Evolutionary conservation across 108 stramenopile genomes (phyloP).

Genomic region (Pseudonitzschia multiseries): DNA sequence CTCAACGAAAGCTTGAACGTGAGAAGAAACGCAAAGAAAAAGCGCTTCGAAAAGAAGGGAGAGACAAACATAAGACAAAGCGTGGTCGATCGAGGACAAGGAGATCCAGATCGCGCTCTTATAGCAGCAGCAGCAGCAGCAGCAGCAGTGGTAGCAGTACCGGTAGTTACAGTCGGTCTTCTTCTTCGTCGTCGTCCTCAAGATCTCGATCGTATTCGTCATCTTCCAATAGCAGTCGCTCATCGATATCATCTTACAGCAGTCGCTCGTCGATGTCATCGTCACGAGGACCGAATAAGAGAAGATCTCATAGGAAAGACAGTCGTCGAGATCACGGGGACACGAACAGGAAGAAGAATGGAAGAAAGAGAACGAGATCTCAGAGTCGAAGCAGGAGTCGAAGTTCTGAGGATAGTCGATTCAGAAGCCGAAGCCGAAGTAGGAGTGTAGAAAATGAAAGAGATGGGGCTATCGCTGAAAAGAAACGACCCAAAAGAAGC

Average conservation of each 20-base stretch:
- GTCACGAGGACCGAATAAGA: neutral
- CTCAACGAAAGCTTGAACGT: slow-evolving; percentile 44
- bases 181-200: slow-evolving; percentile 21
- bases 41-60: slow-evolving; percentile 22
- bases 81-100: slow-evolving; percentile 19
- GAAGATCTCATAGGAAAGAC: slow-evolving; percentile 2
- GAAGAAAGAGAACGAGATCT: slow-evolving; percentile 18
- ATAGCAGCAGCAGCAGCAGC: slow-evolving; percentile 28
- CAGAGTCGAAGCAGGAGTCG: slow-evolving; percentile 5
- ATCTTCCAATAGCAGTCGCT: slow-evolving; percentile 16
- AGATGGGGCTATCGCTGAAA: neutral
- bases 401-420: neutral
- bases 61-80: slow-evolving; percentile 12
- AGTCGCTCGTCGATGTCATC: slow-evolving; percentile 17
- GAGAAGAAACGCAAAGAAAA: slow-evolving; percentile 43
- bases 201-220: slow-evolving; percentile 20
- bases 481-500: neutral
- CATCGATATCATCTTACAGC: slow-evolving; percentile 27
- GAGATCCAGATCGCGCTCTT: slow-evolving; percentile 7
- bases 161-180: slow-evolving; percentile 39
- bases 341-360: neutral
- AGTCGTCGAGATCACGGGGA: neutral
- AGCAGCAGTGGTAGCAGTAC: slow-evolving; percentile 28
- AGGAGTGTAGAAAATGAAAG: neutral
- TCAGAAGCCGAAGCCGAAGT: neutral